Evolutionary conservation across 257 asterid genomes (phyloP), one percentile per base, ranked within the genome.

Genomic region (Plantago elongata): DNA sequence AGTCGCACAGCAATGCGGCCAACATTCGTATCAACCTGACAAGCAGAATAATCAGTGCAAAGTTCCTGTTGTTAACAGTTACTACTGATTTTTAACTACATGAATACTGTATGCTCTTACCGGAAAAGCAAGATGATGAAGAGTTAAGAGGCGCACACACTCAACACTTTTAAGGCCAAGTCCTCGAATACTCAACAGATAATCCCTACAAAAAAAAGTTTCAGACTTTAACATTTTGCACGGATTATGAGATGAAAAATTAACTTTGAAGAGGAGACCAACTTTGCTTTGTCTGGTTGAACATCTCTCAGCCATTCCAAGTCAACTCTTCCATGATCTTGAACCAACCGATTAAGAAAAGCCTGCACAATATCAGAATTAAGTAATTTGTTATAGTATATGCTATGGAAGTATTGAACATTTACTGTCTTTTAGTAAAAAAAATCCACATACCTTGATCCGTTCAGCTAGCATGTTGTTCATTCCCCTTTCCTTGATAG

Each of bases 241-340:
- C 12, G 34, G 13, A 54, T 4, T 18, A 40, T 54, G 29, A 11
- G 13, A 8, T 30, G 13, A 43, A 42, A 63, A 57, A 49, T 66
- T 37, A 60, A 59, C 55, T 65, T 47, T 22, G 63, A 38, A 5
- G 18, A 37, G 69, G 51, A 49, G 59, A 61, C 93, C 79, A 76
- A 92, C 99, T 89, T 89, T 65, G 79, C 89, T 77, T 74, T 79
- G 70, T 86, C 96, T 45, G 95, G 86, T 17, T 79, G 79, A 69
- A 84, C 91, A 68, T 86, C 86, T 78, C 97, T 82, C 66, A 92
- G 69, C 99, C 99, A 92, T 86, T 92, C 99, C 16, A 92, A 88
- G 81, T 92, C 97, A 18, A 83, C 66, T 59, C 80, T 80, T 70
- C 75, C 97, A 69, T 92, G 99, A 37, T 92, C 99, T 58, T 64